Evolutionary conservation across 495 filamentous ascomycete species (phyloP), one percentile per base, ranked within the genome.

Genomic region (Parathielavia hyrcaniae): DNA sequence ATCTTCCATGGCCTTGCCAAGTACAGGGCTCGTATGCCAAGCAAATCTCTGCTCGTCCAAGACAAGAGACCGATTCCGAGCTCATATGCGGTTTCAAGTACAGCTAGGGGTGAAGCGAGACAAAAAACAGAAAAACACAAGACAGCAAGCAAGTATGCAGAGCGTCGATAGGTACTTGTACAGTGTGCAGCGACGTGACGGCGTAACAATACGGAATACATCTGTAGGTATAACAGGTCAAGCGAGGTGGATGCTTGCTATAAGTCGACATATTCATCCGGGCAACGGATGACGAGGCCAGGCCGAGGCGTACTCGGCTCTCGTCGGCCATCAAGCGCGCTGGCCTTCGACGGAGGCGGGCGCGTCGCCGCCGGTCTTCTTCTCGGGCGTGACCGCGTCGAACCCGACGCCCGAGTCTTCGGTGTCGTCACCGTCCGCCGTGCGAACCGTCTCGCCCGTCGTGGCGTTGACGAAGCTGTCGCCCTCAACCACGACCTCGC

Each of bases 401-500:
- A 38, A 43, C 12, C 23, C 54, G 11, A 50, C 8, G 23, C 45
- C 55, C 5, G 46, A 43, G 14, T 51, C 45, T 17, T n/a, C 23
- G n/a, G 40, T 41, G 19, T 58, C 48, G 10, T 34, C 23, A 34
- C 39, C n/a, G 32, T 51, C 6, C 22, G 43, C 22, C 36, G 48
- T 47, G 34, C 43, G 50, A 34, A 70, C 47, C 14, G 50, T 17
- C 23, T 67, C 67, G 34, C 68, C 68, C 0, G 70, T 68, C 0
- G 49, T 45, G 26, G 63, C 50, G 5, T 76, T 66, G 9, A 78
- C 71, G 7, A 78, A 62, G 50, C 66, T 55, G 36, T 72, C 66
- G 35, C 69, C 71, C 2, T 73, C 63, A 7, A 77, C 70, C 4
- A 72, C 70, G 13, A 78, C 60, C 50, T 78, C 67, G 32, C 53